phyloP scores from a whole-genome alignment of 192 early-diverging fungal genomes.

The Phycomyces nitens region DNA sequence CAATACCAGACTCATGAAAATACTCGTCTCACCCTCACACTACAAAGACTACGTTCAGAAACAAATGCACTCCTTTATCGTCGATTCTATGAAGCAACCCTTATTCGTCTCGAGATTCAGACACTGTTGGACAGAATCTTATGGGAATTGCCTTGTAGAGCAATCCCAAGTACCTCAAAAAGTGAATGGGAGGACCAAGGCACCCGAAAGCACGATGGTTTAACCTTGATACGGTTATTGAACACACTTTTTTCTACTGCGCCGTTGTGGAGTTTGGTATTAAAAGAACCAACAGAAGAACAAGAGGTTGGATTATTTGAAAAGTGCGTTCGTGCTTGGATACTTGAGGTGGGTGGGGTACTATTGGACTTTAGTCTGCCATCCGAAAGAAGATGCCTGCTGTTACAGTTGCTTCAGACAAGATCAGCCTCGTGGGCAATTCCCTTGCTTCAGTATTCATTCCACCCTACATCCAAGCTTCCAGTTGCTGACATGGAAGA shows the following conservation, averaged over 20 bases:
- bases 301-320: not conserved
- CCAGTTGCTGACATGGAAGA: not conserved
- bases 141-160: not conserved
- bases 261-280: not conserved
- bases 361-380: not conserved
- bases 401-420: not conserved
- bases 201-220: not conserved
- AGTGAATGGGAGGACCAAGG: not conserved
- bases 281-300: not conserved
- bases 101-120: not conserved
- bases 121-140: not conserved
- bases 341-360: not conserved
- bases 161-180: not conserved
- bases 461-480: not conserved
- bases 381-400: not conserved
- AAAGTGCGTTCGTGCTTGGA: not conserved
- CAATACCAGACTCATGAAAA: conserved; percentile 5
- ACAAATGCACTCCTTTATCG: conserved; percentile 3
- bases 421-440: not conserved
- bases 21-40: not conserved
- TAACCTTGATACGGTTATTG: not conserved
- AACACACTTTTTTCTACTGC: not conserved
- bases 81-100: not conserved
- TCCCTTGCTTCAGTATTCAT: not conserved
- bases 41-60: conserved; percentile 4